Conservation (phyloP, 257 asterid species). For the Coffea eugenioides region DNA sequence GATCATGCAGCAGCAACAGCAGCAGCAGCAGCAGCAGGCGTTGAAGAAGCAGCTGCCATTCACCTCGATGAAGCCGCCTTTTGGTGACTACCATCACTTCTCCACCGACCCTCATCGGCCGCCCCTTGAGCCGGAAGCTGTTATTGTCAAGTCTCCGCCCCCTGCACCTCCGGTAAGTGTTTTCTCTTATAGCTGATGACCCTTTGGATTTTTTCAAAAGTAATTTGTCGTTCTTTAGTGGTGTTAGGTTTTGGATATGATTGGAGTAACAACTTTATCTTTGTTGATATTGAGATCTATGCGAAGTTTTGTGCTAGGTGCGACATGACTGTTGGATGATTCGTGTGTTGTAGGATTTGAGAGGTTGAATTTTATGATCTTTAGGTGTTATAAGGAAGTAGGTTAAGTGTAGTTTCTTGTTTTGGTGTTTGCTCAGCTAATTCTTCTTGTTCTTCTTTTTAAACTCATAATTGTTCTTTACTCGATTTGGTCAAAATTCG, state of each 20-base stretch:
- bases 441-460: not conserved
- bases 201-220: slow-evolving; percentile 5
- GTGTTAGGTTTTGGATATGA: not conserved
- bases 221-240: not conserved
- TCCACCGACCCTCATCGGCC: slow-evolving; percentile 39
- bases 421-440: not conserved
- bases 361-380: slow-evolving; percentile 15
- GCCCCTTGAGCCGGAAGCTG: slow-evolving; percentile 51
- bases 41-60: slow-evolving; percentile 63
- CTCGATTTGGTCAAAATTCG: not conserved
- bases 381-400: slow-evolving; percentile 21
- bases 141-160: slow-evolving; percentile 61
- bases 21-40: slow-evolving; percentile 38
- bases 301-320: not conserved
- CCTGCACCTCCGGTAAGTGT: slow-evolving; percentile 44
- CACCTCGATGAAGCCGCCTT: slow-evolving; percentile 65
- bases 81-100: slow-evolving; percentile 73
- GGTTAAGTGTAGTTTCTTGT: slow-evolving; percentile 10
- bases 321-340: not conserved
- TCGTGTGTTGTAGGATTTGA: slow-evolving; percentile 12
- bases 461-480: not conserved
- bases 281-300: slow-evolving; percentile 1
- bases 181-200: not conserved
- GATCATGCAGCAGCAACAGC: slow-evolving; percentile 50
- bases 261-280: not conserved